Evolutionary conservation across 139 green algal species (phyloP), one percentile per base, ranked within the genome.

Genomic region (Chlorella sp.): DNA sequence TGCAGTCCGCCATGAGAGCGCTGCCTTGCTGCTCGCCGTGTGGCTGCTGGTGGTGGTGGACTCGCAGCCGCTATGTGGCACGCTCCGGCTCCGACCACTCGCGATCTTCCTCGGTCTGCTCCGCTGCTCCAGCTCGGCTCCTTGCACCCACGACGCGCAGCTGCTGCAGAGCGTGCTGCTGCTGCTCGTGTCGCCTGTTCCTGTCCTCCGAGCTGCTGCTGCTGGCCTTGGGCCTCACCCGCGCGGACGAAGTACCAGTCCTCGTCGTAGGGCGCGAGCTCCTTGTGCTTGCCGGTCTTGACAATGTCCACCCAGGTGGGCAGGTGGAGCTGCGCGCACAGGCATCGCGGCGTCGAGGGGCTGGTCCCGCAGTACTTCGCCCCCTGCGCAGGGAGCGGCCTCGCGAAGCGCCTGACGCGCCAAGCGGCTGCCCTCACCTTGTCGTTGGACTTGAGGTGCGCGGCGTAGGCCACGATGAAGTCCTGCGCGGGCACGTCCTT

Each of bases 211-310:
- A 59, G n/a, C n/a, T n/a, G n/a, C n/a, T n/a, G n/a, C n/a, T n/a
- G n/a, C n/a, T n/a, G n/a, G 23, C 59, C 26, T 10, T 30, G 4
- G 22, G 59, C 51, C 77, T 67, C 82, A 96, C 91, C 91, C 78
- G 95, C 93, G 49, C 95, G 89, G 62, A 97, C 86, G 87, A 96
- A 99, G 87, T 97, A 99, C 95, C 95, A 99, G 89, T 99, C 95
- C 29, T 88, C 86, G 75, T 98, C 93, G 67, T 93, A 91, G 55
- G 95, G 95, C 2, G 91, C 80, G 73, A 99, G 89, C 91, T 99
- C 92, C 89, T 99, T 99, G 90, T 88, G 94, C 24, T 82, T 62
- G 60, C 70, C 93, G 22, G 95, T 99, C 91, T 99, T 99, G 35
- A 97, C 91, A 31, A 98, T 83, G 72, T 99, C 95, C 35, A 97